Conservation (phyloP, 2,329 filamentous ascomycete species). For the Thelonectria blattea region DNA sequence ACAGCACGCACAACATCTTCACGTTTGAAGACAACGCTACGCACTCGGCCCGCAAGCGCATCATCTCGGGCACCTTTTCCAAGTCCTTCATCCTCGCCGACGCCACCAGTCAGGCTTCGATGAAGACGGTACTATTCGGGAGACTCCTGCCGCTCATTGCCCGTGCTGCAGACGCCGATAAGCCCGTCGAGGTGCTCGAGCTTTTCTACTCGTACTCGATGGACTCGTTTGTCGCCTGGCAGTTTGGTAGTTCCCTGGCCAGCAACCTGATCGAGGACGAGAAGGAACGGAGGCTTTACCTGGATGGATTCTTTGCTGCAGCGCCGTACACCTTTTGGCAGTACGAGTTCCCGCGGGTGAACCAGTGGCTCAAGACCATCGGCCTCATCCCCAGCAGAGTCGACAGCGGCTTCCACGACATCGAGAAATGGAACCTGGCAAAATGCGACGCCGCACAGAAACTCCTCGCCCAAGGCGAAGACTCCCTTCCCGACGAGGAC, state of each 20-base stretch:
- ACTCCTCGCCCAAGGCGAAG: slow-evolving; percentile 7
- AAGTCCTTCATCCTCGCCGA: slow-evolving; percentile 20
- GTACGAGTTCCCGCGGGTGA: slow-evolving; percentile 16
- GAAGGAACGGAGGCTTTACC: slow-evolving; percentile 12
- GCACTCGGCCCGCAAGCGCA: slow-evolving; percentile 22
- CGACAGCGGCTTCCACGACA: slow-evolving; percentile 14
- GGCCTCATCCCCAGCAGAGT: slow-evolving; percentile 19
- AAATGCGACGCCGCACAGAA: slow-evolving; percentile 14
- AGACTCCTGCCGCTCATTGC: slow-evolving; percentile 11
- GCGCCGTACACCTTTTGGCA: slow-evolving; percentile 19
- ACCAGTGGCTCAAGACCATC: slow-evolving; percentile 1
- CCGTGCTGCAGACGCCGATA: neutral
- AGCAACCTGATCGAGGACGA: slow-evolving; percentile 25
- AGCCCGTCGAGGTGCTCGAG: slow-evolving; percentile 18
- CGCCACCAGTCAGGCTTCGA: slow-evolving; percentile 2
- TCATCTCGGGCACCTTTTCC: slow-evolving; percentile 21
- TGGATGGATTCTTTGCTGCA: slow-evolving; percentile 17
- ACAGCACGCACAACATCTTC: slow-evolving; percentile 16
- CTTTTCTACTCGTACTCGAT: slow-evolving; percentile 24
- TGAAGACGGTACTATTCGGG: slow-evolving; percentile 12
- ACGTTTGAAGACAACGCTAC: slow-evolving; percentile 18
- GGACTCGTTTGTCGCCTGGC: slow-evolving; percentile 24
- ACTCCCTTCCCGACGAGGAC: neutral
- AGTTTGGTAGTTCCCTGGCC: slow-evolving; percentile 14
- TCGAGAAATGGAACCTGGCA: slow-evolving; percentile 18